Conservation (phyloP, 169 alveolate species). For the Plasmodium falciparum region DNA sequence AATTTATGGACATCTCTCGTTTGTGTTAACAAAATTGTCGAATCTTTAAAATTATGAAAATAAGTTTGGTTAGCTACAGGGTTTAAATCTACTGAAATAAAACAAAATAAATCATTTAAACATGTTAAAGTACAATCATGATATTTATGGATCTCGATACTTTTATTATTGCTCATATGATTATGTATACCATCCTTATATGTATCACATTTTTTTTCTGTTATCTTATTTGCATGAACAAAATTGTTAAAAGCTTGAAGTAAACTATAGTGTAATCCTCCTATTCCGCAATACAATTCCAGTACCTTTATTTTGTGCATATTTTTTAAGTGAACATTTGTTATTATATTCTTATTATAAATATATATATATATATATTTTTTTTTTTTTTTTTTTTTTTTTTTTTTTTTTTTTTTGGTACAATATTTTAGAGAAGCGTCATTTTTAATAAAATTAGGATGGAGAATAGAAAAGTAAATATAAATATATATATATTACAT, state of each 20-base stretch:
- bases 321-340: background rate
- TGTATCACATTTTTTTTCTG: background rate
- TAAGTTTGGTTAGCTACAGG: conserved; percentile 57
- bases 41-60: conserved; percentile 48
- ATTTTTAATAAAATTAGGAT: too few species aligned
- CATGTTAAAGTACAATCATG: background rate
- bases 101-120: conserved; percentile 19
- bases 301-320: conserved; percentile 50
- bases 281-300: conserved; percentile 72
- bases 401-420: too few species aligned
- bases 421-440: too few species aligned
- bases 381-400: too few species aligned
- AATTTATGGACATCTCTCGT: conserved; percentile 45
- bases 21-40: conserved; percentile 20
- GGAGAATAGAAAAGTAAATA: too few species aligned
- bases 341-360: too few species aligned
- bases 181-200: background rate
- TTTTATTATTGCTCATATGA: background rate
- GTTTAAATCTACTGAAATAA: conserved; percentile 50
- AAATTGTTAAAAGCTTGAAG: conserved; percentile 49
- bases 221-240: background rate
- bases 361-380: too few species aligned
- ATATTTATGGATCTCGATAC: background rate
- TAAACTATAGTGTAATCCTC: conserved; percentile 68
- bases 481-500: too few species aligned